Evolutionary conservation across 192 early-diverging fungal species (phyloP).

Genomic region (Gigaspora rosea): DNA sequence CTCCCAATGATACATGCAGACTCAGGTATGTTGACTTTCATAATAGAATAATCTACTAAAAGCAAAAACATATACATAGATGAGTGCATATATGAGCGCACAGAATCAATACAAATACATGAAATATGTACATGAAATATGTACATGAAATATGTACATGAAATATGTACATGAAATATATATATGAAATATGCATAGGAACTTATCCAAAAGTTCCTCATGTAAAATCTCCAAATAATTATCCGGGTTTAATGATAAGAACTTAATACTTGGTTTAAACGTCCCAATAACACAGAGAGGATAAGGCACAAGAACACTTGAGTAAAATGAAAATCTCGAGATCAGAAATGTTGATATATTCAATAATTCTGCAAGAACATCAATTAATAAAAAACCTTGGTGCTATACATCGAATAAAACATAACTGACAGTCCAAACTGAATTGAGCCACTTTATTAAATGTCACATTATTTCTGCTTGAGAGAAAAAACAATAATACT

Average conservation of each 20-base stretch:
- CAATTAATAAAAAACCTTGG: slow-evolving; percentile 4
- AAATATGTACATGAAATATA: too few relatives aligned
- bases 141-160: too few relatives aligned
- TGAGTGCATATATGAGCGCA: neutral
- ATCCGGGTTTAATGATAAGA: slow-evolving; percentile 1
- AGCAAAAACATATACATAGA: neutral
- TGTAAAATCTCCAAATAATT: neutral
- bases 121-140: too few relatives aligned
- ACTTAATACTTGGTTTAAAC: slow-evolving; percentile 12
- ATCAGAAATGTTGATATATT: neutral
- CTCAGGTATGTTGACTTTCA: slow-evolving; percentile 14
- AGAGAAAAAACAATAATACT: neutral
- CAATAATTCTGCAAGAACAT: neutral
- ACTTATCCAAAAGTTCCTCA: slow-evolving; percentile 10
- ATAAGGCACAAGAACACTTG: neutral
- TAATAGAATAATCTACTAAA: neutral
- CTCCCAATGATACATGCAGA: slow-evolving; percentile 7
- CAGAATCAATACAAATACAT: neutral
- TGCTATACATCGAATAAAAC: slow-evolving; percentile 4
- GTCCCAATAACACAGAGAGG: slow-evolving; percentile 17
- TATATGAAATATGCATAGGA: neutral
- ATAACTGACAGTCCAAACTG: slow-evolving; percentile 2
- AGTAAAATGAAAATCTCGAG: neutral
- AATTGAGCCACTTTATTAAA: neutral
- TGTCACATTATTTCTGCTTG: neutral